phyloP scores from a whole-genome alignment of 2,329 filamentous ascomycete species.

The Aspergillus sp. region DNA sequence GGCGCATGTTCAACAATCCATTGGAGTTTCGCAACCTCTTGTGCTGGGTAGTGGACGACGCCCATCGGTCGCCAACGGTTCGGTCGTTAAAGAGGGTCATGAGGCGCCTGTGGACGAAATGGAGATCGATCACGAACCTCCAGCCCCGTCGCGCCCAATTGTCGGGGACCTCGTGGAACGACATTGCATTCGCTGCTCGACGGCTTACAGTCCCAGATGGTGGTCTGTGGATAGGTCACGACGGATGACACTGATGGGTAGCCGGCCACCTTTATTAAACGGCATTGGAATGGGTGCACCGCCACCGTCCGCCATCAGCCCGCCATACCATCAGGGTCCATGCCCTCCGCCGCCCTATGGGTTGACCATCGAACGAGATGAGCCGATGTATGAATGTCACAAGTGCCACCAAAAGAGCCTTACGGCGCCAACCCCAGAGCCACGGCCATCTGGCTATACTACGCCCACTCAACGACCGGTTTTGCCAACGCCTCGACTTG shows the following conservation, averaged over 20 bases:
- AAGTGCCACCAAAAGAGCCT: conserved; percentile 56
- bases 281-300: conserved; percentile 17
- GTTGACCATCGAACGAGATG: conserved; percentile 10
- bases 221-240: conserved; percentile 52
- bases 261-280: conserved; percentile 33
- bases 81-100: conserved; percentile 2
- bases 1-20: conserved; percentile 52
- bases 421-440: conserved; percentile 26
- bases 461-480: conserved; percentile 26
- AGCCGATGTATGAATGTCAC: conserved; percentile 62
- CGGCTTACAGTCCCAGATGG: conserved; percentile 48
- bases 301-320: conserved; percentile 5
- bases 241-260: conserved; percentile 46
- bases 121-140: conserved; percentile 24
- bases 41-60: conserved; percentile 44
- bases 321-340: conserved; percentile 21
- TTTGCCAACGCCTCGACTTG: conserved; percentile 25
- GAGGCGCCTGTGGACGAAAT: conserved; percentile 23
- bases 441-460: conserved; percentile 29
- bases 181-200: conserved; percentile 36
- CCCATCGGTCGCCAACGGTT: conserved; percentile 48
- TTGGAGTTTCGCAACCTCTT: conserved; percentile 26
- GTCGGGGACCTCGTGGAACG: conserved; percentile 17
- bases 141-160: conserved; percentile 11
- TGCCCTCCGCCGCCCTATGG: conserved; percentile 11